Base-by-base conservation (phyloP, 2,329 filamentous ascomycete species). In the Sporothrix luriei region DNA sequence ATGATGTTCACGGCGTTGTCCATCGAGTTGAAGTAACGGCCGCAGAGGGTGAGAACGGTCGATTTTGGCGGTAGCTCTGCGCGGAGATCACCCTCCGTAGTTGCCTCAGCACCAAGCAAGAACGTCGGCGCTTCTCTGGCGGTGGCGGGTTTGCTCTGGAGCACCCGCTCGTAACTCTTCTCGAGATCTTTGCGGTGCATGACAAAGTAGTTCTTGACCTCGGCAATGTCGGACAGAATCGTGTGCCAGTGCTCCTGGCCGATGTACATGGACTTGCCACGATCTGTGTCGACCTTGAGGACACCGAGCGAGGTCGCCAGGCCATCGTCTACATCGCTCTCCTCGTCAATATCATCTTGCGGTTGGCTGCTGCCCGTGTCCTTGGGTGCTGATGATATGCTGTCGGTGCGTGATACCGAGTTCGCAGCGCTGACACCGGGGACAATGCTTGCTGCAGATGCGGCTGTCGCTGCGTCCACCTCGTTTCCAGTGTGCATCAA, bases 131-230 rank as follows among this genome's bases (percentile, higher is more conserved):
- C 91, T 70, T 88, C 87, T 49, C 81, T 82, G 38, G 86, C 84
- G 2, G 82, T 81, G 38, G 81, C 81, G 19, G 89, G 84, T 75
- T 91, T 92, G 51, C 87, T 87, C 57, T 87, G 87, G 77, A 90
- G 86, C 66, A 97, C 88, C 75, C 88, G 90, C 75, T 91, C 88
- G 74, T 92, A 88, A 74, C 94, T 93, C 70, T 89, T 89, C 77
- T 96, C 92, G 71, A 94, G 85, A 73, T 97, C 93, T 76, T 95
- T 94, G 78, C 95, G 96, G 80, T 97, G 93, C 48, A 85, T 88
- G 21, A 82, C 81, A 76, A 97, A 98, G 80, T 95, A 97, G 74
- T 90, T 94, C 77, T 94, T 97, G 33, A 99, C 94, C 81, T 99
- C 95, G 11, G 92, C 85, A 73, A 99, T 95, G 78, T 94, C 91